Percentiles rank a stretch among this genome's conserved stretches.
Conservation (phyloP, 352 stramenopile genomes). For the Phytopythium chamaehyphon region DNA sequence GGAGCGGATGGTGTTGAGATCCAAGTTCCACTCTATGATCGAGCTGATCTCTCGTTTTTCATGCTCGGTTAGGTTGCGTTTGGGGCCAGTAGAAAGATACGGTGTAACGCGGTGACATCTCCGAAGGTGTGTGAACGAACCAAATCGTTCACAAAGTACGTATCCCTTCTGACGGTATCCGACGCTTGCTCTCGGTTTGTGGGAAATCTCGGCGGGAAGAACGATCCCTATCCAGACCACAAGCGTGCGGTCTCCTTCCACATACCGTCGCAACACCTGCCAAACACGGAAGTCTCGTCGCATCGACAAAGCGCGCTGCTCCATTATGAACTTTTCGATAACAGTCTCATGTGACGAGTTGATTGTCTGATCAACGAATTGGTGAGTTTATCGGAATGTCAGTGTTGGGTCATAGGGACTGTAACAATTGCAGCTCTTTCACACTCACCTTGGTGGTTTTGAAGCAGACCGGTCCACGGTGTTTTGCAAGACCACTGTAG, state of each 20-base stretch:
- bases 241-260: slow-evolving; percentile 44
- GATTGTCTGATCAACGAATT: slow-evolving; percentile 1
- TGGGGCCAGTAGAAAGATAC: too few species aligned
- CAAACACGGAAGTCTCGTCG: slow-evolving; percentile 32
- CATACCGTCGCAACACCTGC: slow-evolving; percentile 46
- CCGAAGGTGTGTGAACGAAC: too few species aligned
- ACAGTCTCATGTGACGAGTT: slow-evolving; percentile 11
- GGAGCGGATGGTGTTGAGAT: too few species aligned
- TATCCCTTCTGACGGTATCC: too few species aligned
- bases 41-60: too few species aligned
- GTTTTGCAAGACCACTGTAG: slow-evolving; percentile 13
- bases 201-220: slow-evolving; percentile 40
- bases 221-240: slow-evolving; percentile 46
- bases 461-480: slow-evolving; percentile 11
- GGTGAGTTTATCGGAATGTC: too few species aligned
- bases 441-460: slow-evolving; percentile 13
- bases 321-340: slow-evolving; percentile 23
- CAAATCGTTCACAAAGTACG: too few species aligned
- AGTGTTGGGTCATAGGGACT: too few species aligned
- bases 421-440: too few species aligned
- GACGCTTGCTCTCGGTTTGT: slow-evolving; percentile 21
- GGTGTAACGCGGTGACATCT: too few species aligned
- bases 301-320: slow-evolving; percentile 16
- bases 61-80: too few species aligned
- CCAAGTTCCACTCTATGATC: too few species aligned